Evolutionary conservation across 1,139 yeast genomes (phyloP).

Genomic region (Yamadazyma buinensis): DNA sequence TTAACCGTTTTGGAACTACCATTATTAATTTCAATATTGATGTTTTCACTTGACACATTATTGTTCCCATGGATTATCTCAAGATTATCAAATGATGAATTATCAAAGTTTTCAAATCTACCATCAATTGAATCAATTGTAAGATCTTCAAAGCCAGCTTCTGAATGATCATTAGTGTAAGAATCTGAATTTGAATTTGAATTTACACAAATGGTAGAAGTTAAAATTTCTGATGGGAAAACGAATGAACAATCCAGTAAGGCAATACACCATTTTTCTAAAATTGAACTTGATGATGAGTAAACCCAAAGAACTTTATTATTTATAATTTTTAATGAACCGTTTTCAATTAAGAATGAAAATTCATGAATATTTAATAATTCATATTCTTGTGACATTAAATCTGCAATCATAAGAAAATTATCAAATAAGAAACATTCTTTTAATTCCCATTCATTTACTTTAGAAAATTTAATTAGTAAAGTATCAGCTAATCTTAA

Average conservation of each 20-base stretch:
- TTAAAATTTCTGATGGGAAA: slow-evolving; percentile 35
- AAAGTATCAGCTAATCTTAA: slow-evolving; percentile 37
- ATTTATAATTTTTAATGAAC: slow-evolving; percentile 5
- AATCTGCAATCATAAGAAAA: slow-evolving; percentile 20
- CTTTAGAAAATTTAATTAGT: slow-evolving; percentile 12
- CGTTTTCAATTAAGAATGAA: slow-evolving; percentile 8
- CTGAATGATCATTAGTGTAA: no score
- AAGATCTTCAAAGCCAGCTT: no score
- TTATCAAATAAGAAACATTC: slow-evolving; percentile 34
- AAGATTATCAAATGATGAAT: no score
- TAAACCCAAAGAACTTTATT: slow-evolving; percentile 14
- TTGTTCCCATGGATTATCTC: no score
- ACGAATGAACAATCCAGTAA: slow-evolving; percentile 28
- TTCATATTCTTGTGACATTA: background rate
- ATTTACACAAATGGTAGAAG: slow-evolving; percentile 27
- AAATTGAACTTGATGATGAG: slow-evolving; percentile 23
- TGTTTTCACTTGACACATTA: background rate
- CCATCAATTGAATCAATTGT: no score
- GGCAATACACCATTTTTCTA: slow-evolving; percentile 47
- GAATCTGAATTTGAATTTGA: no score
- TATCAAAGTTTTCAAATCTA: no score
- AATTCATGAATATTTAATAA: slow-evolving; percentile 6
- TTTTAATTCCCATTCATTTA: slow-evolving; percentile 9
- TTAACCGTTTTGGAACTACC: background rate
- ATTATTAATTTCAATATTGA: background rate